Evolutionary conservation across 192 early-diverging fungal species (phyloP), one percentile per base, ranked within the genome.

Genomic region (Podila verticillata): DNA sequence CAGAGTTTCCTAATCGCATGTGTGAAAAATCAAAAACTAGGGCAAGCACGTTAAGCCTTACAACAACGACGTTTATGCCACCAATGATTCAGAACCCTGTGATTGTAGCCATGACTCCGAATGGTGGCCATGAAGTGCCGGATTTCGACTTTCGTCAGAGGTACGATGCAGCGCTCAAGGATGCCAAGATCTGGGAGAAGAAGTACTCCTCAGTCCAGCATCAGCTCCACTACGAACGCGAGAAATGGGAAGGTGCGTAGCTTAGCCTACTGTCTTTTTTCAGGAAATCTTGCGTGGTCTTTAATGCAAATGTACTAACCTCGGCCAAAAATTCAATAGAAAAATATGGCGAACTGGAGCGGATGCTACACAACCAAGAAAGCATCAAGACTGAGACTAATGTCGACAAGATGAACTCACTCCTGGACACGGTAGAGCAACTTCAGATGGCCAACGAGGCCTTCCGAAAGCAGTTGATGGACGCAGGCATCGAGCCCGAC

Each of bases 191-290:
- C n/a, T 80, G 77, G 77, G 77, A 72, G 31, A 80, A 80, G 65
- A 80, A 68, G 29, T 80, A 63, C 32, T 80, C 77, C 0, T 65
- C 70, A 15, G 63, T 57, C 7, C 77, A 80, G 59, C 29, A 80
- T 15, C 77, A 80, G 28, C 44, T 80, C 20, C 69, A 80, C 22
- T 72, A 72, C 26, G 77, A 80, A 36, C 77, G 77, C 5, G 77
- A 80, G 48, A 35, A 54, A 17, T 80, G 77, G 77, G 77, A 80
- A 59, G 74, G 74, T 78, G 26, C n/a, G n/a, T n/a, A n/a, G n/a
- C n/a, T n/a, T n/a, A n/a, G n/a, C n/a, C n/a, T n/a, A n/a, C n/a
- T n/a, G n/a, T n/a, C n/a, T 44, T 35, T 9, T 44, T n/a, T 57
- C 26, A n/a, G n/a, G n/a, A n/a, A n/a, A n/a, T n/a, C n/a, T 22